Base-by-base conservation (phyloP, 2,329 filamentous ascomycete genomes). In the Penicillium oxalicum region DNA sequence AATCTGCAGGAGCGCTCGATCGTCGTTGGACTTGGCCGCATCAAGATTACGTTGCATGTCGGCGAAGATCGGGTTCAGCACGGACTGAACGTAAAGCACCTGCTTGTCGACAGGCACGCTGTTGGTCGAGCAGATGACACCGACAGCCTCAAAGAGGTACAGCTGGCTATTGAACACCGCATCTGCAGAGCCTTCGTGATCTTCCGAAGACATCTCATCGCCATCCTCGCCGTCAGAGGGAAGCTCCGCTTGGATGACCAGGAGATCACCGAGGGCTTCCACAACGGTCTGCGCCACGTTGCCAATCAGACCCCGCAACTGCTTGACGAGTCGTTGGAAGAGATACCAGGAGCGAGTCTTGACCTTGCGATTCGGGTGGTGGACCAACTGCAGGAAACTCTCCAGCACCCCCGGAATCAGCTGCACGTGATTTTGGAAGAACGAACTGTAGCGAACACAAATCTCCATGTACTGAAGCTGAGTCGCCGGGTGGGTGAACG, bases 381-480 rank as follows among this genome's bases (percentile, higher is more conserved):
- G 94, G 3, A 93, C 88, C 41, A 96, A 80, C 9, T 84, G 82
- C 40, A 98, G 88, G 68, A 98, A 97, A 64, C 86, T 90, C 62
- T 96, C 90, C 37, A 98, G 77, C 1, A 93, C 89, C 55, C 84
- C 86, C 2, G 88, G 88, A 43, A 97, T 94, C 52, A 88, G 84
- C 24, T 85, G 77, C 28, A 83, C 78, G 63, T 95, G 87, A 48
- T 83, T 82, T 64, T 97, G 91, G 65, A 98, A 97, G 68, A 96
- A 95, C 27, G 84, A 81, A 65, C 86, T 88, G 70, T 98, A 98
- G 44, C 93, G 85, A 47, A 95, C 91, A 67, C 91, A 95, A 33
- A 95, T 95, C 68, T 98, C 93, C 91, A 98, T 96, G 65, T 95
- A 98, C 70, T 96, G 90, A 24, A 98, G 77, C 55, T 96, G 82